Base-by-base conservation (phyloP, 2,329 filamentous ascomycete genomes). In the Trichoderma brevicompactum region DNA sequence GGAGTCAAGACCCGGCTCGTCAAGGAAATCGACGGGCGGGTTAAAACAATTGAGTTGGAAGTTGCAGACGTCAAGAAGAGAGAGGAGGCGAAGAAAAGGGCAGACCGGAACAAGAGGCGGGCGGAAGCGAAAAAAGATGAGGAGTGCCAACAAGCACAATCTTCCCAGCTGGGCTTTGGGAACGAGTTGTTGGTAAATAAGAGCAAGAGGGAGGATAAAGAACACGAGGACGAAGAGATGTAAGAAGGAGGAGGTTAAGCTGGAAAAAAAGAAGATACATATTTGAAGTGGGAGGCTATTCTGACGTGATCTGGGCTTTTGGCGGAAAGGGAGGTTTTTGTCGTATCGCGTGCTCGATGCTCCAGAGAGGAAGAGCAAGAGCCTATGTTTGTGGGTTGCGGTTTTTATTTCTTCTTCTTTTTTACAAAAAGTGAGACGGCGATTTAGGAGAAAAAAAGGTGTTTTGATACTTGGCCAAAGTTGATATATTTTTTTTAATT, bases 11-110 rank as follows among this genome's bases (percentile, higher is more conserved):
- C 63, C 1, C 55, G 48, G 10, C 72, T 78, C 50, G 23, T 70
- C 0, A 48, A 68, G 0, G 66, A 70, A 2, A 66, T 74, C 32
- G 60, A 66, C 7, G 17, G 52, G 5, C 67, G 70, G 2, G 68
- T 74, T 8, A 63, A 40, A 8, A 66, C 49, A 1, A 50, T 68
- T 2, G 71, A 74, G 4, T 63, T 66, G 1, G 41, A 54, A 7
- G 59, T 62, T 23, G 67, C 65, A 2, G 66, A 70, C 15, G 40
- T 56, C 40, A 70, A 70, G 67, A 72, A 70, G 65, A 23, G 55
- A 3, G 66, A 68, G 7, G 71, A 72, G 65, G 64, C 64, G 70
- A 71, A 43, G 65, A 68, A 68, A 56, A 61, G 70, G n/a, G 61
- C 67, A 1, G 69, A 68, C 8, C 56, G 68, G 6, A 68, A 64